phyloP scores from a whole-genome alignment of 2,329 filamentous ascomycete genomes.

The Lachnellula subtilissima region DNA sequence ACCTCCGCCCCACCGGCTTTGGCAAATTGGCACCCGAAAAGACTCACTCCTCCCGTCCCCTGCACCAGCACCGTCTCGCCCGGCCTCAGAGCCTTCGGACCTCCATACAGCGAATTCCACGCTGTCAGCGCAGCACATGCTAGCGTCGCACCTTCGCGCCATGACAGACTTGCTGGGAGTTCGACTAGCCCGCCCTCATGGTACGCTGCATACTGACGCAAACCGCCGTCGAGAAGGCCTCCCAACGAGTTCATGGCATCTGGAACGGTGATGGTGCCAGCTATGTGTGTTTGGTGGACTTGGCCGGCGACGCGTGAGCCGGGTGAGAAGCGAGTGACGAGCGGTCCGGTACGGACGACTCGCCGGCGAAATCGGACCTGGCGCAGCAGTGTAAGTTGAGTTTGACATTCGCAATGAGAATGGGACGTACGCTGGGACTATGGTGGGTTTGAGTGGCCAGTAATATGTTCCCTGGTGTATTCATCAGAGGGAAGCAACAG shows the following conservation, averaged over 20 bases:
- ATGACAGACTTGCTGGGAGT: conserved; percentile 44
- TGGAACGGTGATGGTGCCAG: background rate
- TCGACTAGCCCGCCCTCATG: conserved; percentile 44
- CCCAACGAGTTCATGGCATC: background rate
- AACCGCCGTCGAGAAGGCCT: conserved; percentile 27
- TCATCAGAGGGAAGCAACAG: too few species aligned
- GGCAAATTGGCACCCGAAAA: conserved; percentile 37
- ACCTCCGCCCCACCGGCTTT: conserved; percentile 47
- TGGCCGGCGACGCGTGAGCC: background rate
- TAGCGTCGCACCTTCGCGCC: conserved; percentile 42
- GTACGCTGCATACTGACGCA: conserved; percentile 39
- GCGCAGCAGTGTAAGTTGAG: background rate
- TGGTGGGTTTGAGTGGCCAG: background rate
- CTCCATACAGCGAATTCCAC: conserved; percentile 47
- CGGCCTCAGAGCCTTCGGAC: conserved; percentile 27
- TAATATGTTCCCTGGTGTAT: background rate
- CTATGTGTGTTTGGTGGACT: conserved; percentile 1
- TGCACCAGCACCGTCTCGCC: conserved; percentile 36
- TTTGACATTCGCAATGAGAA: background rate
- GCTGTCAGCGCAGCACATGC: conserved; percentile 47
- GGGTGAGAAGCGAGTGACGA: background rate
- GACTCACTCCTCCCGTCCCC: conserved; percentile 39
- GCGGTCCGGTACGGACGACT: background rate
- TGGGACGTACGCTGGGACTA: background rate
- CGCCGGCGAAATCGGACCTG: background rate